A percentile compares a stretch with the other conserved stretches of the same genome.
Conservation (phyloP, 345 rosid species). For the Psidium guajava region DNA sequence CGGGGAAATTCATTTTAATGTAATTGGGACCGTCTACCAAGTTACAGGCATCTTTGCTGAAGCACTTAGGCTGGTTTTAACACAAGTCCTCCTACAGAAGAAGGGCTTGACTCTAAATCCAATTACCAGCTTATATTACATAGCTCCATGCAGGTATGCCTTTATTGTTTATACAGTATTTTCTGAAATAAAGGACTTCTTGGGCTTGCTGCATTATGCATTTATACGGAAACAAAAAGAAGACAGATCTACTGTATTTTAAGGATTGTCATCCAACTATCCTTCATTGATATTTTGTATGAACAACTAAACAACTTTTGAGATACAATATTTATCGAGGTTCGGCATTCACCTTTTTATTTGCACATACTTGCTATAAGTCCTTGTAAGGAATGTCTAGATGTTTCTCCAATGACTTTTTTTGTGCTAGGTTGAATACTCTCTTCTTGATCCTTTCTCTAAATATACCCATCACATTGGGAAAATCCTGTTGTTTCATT, state of each 20-base stretch:
- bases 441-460: background rate
- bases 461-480: background rate
- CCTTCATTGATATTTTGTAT: background rate
- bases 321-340: background rate
- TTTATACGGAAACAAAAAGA: background rate
- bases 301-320: background rate
- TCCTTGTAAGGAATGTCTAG: background rate
- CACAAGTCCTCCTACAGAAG: conserved; percentile 97
- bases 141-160: conserved; percentile 97
- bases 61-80: conserved; percentile 91
- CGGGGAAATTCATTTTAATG: conserved; percentile 94
- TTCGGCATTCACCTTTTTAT: background rate
- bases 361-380: background rate
- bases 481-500: background rate
- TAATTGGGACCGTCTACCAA: conserved; percentile 92
- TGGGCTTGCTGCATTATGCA: background rate
- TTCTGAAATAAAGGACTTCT: background rate
- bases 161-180: background rate
- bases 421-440: background rate
- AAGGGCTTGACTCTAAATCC: conserved; percentile 95
- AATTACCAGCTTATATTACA: conserved; percentile 91
- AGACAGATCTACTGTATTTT: background rate
- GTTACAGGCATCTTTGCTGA: conserved; percentile 97
- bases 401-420: background rate
- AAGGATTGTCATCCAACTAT: background rate